Percentiles rank a stretch among this genome's conserved stretches.
These are phyloP conservation scores for Diaporthe citrichinensis DNA, from an alignment of 2,329 filamentous ascomycete genomes.

Conservation along the genomic window DNA sequence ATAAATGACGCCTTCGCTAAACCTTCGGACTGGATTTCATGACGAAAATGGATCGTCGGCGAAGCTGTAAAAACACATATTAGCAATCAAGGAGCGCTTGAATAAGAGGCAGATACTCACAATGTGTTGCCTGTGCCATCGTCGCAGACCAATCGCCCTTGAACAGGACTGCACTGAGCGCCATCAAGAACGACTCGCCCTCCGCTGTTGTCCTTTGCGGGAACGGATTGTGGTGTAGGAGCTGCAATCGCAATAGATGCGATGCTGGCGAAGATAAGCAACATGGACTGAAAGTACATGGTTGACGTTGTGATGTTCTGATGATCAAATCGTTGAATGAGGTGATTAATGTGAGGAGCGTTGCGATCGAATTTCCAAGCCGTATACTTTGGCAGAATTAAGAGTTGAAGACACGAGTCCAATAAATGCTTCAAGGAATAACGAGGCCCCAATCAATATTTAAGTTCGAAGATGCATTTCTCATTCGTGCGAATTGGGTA, in stretches of 20 bases:
- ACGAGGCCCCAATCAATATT: background rate
- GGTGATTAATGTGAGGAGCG: background rate
- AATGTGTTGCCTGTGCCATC: background rate
- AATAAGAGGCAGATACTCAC: background rate
- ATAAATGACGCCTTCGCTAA: background rate
- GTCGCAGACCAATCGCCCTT: conserved; percentile 3
- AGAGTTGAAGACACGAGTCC: background rate
- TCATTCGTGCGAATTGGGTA: background rate
- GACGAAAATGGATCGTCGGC: conserved; percentile 5
- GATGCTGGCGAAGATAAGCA: background rate
- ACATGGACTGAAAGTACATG: background rate
- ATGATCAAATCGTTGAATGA: background rate
- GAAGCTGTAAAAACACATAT: background rate
- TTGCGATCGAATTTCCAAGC: background rate
- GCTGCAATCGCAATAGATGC: background rate
- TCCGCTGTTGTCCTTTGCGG: conserved; percentile 6
- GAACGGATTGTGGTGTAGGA: background rate
- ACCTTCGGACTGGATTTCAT: background rate
- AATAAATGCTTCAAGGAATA: background rate
- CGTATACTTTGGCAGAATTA: background rate
- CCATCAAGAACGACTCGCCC: background rate
- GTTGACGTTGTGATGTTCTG: background rate
- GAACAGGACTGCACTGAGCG: background rate
- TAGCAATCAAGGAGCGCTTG: background rate
- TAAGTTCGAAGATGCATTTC: background rate